Conservation (phyloP, 768 basidiomycete species). For the Pisolithus sp. region DNA sequence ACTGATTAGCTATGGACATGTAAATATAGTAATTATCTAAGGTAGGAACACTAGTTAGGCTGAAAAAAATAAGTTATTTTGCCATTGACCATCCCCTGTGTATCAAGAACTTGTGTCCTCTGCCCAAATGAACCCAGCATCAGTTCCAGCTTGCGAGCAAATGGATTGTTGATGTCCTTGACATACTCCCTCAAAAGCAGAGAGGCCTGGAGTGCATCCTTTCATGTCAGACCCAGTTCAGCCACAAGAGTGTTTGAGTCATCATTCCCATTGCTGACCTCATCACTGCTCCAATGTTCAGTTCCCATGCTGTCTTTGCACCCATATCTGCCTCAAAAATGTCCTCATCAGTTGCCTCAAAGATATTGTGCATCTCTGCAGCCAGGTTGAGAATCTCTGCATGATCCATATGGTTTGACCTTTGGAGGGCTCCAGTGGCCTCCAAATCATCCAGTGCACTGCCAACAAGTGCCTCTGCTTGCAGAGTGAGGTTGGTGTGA, state of each 20-base stretch:
- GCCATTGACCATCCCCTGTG: conserved; percentile 1
- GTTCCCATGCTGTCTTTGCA: neutral
- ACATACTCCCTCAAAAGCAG: conserved; percentile 14
- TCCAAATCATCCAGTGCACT: neutral
- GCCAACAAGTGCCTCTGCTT: neutral
- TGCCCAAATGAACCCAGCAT: conserved; percentile 17
- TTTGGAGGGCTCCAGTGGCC: neutral
- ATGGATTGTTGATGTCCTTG: conserved; percentile 14
- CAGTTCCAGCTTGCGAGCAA: conserved; percentile 17
- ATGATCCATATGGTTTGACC: neutral
- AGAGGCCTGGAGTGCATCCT: neutral
- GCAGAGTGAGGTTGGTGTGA: neutral
- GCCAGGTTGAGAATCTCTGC: neutral
- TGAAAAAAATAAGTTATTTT: neutral
- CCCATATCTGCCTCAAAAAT: neutral
- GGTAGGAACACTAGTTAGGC: neutral
- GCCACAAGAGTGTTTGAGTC: neutral
- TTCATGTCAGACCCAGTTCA: neutral
- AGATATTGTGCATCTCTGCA: neutral
- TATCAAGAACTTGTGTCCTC: conserved; percentile 11
- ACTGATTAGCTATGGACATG: neutral
- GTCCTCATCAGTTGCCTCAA: neutral
- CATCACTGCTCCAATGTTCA: too few relatives aligned
- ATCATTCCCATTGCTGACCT: too few relatives aligned
- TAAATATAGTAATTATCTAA: neutral